These are phyloP conservation scores for Sergeia podlipaevii DNA, from an alignment of 208 protist genomes.

Conservation along the genomic window DNA sequence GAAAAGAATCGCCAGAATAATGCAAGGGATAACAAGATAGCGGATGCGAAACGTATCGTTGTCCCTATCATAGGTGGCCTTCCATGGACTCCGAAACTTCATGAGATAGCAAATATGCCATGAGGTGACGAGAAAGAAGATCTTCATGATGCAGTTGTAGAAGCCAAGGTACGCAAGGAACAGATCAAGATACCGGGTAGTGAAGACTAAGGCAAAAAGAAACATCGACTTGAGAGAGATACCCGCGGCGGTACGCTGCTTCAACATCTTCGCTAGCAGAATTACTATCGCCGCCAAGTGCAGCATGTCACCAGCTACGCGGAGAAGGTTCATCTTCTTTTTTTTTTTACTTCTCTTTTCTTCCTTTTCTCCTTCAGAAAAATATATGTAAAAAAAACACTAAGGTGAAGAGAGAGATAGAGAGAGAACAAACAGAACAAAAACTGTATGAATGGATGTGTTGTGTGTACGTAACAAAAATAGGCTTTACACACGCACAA, in stretches of 20 bases:
- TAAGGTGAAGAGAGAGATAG: background rate
- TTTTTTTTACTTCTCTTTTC: background rate
- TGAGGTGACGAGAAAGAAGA: conserved; percentile 90
- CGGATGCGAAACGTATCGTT: conserved; percentile 90
- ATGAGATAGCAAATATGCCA: conserved; percentile 94
- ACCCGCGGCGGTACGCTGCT: conserved; percentile 76
- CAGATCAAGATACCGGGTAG: conserved; percentile 93
- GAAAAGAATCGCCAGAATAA: conserved; percentile 71
- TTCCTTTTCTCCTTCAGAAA: background rate
- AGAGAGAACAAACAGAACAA: no score
- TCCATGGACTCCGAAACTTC: conserved; percentile 85
- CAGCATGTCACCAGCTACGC: conserved; percentile 89
- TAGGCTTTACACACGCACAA: background rate
- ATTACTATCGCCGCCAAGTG: conserved; percentile 92
- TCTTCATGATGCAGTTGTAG: conserved; percentile 95
- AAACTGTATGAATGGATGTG: background rate
- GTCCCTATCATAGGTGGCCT: conserved; percentile 86
- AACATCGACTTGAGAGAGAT: conserved; percentile 95
- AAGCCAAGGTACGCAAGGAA: conserved; percentile 73
- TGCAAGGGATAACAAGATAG: conserved; percentile 84
- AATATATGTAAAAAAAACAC: background rate
- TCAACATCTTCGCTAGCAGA: conserved; percentile 93
- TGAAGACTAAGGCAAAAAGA: conserved; percentile 92
- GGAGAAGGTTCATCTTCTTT: conserved; percentile 82
- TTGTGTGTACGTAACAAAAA: conserved; percentile 7